phyloP scores from a whole-genome alignment of 139 green algal genomes.

The Ostreobium quekettii region DNA sequence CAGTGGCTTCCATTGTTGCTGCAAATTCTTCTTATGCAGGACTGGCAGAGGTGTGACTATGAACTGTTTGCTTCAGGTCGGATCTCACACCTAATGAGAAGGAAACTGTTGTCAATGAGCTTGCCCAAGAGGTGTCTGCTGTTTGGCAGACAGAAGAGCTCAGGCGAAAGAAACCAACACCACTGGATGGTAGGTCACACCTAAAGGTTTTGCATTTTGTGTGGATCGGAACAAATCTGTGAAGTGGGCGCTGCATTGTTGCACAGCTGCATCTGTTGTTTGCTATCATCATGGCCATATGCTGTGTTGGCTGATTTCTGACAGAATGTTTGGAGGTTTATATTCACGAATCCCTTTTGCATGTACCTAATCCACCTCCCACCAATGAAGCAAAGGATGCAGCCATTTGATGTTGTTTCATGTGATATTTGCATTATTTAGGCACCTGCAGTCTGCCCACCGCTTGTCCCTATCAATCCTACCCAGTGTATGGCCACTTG shows the following conservation, averaged over 20 bases:
- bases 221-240: neutral
- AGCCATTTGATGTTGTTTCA: too few relatives aligned
- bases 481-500: too few relatives aligned
- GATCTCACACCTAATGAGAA: conserved; percentile 22
- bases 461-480: too few relatives aligned
- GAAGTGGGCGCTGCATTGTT: neutral
- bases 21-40: neutral
- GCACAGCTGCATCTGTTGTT: neutral
- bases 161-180: conserved; percentile 71
- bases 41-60: too few relatives aligned
- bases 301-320: too few relatives aligned
- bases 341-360: too few relatives aligned
- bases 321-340: too few relatives aligned
- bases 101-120: conserved; percentile 38
- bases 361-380: too few relatives aligned
- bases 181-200: conserved; percentile 61
- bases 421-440: too few relatives aligned
- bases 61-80: conserved; percentile 7
- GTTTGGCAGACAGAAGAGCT: conserved; percentile 96
- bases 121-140: conserved; percentile 68
- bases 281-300: too few relatives aligned
- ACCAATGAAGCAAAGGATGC: too few relatives aligned
- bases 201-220: neutral
- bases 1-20: neutral
- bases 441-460: too few relatives aligned